Base-by-base conservation (phyloP, 129 eudicot genomes). In the Erigeron canadensis region DNA sequence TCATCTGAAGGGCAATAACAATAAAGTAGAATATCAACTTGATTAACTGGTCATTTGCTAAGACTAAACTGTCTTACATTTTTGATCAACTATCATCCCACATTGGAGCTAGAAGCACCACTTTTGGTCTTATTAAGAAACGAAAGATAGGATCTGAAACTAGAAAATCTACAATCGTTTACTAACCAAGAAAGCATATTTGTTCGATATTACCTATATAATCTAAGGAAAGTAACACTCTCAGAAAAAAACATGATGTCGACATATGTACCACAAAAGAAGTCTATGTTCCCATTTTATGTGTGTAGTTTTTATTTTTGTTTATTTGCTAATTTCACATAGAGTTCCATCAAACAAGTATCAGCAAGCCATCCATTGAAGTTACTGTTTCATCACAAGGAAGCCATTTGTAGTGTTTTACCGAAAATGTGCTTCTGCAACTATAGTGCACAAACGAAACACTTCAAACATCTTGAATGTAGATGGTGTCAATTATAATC, bases 291-390 rank as follows among this genome's bases (percentile, higher is more conserved):
- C 65, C 40, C 54, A 11, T 11, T 41, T 41, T 10, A 28, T 28
- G 34, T 23, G 34, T 28, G 34, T 28, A 28, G 3, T 28, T 28
- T 28, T 28, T 28, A 0, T 28, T 28, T 28, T 28, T 23, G 1
- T 23, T 28, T 28, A 1, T 0, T 28, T 0, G 73, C 12, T 22
- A 46, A 12, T 23, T 46, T 67, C 44, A 67, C 13, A 28, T 67
- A 47, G 10, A 68, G 28, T 7, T 68, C 44, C 46, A 68, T 10
- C 73, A 69, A 51, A 28, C 34, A 28, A 28, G 34, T 28, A 28
- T 28, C 34, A 28, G 73, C 61, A 34, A 34, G 73, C 44, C 72
- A 10, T 17, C 54, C 47, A 54, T 51, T 18, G 39, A 53, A 40
- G 16, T 9, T 50, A 66, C 10, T 19, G 10, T 66, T 50, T 12